phyloP scores from a whole-genome alignment of 805 yeast genomes.

The Candida boidinii region DNA sequence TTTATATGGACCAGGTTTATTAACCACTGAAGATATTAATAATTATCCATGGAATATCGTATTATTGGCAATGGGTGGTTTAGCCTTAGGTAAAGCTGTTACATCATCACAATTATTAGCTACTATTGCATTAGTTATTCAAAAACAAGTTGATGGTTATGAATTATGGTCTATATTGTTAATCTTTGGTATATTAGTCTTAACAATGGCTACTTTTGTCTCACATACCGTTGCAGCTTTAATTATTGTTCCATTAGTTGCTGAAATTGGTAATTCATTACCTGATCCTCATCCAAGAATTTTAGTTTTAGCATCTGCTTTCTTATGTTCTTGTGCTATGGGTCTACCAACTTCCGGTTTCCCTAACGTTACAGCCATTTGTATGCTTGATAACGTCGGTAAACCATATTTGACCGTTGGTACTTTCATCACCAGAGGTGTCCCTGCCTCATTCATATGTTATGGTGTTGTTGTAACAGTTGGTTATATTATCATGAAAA shows the following conservation, averaged over 20 bases:
- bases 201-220: slow-evolving; percentile 87
- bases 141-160: slow-evolving; percentile 53
- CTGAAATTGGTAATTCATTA: slow-evolving; percentile 75
- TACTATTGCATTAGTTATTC: slow-evolving; percentile 68
- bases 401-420: slow-evolving; percentile 81
- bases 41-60: slow-evolving; percentile 97
- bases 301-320: slow-evolving; percentile 56
- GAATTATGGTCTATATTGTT: slow-evolving; percentile 67
- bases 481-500: slow-evolving; percentile 67
- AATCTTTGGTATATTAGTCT: slow-evolving; percentile 73
- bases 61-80: slow-evolving; percentile 95
- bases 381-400: slow-evolving; percentile 89
- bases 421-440: slow-evolving; percentile 84
- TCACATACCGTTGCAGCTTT: slow-evolving; percentile 97
- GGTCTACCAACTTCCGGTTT: slow-evolving; percentile 96
- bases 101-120: slow-evolving; percentile 80
- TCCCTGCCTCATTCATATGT: slow-evolving; percentile 74
- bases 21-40: slow-evolving; percentile 86
- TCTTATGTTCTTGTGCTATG: slow-evolving; percentile 91
- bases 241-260: slow-evolving; percentile 83
- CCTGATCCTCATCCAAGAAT: slow-evolving; percentile 79
- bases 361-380: slow-evolving; percentile 95
- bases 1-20: slow-evolving; percentile 86
- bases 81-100: slow-evolving; percentile 92
- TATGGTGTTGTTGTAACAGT: slow-evolving; percentile 66